phyloP scores from a whole-genome alignment of 495 filamentous ascomycete genomes.

The Bacidia gigantensis region DNA sequence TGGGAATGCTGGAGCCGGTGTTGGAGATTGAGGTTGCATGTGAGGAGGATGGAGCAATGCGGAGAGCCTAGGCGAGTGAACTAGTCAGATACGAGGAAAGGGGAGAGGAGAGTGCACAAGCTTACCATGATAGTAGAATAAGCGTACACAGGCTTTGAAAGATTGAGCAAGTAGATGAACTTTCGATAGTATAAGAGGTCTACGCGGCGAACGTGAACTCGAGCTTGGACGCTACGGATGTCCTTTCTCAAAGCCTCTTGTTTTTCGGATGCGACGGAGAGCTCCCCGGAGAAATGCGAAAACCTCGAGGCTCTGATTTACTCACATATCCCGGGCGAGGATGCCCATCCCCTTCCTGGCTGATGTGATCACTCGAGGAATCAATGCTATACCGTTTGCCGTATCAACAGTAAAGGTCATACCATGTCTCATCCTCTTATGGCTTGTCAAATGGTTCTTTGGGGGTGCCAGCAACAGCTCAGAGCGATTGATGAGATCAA shows the following conservation, averaged over 20 bases:
- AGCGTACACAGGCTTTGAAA: no score
- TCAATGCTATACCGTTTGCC: slow-evolving; percentile 50
- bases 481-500: slow-evolving; percentile 81
- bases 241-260: no score
- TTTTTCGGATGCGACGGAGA: no score
- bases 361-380: slow-evolving; percentile 47
- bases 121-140: slow-evolving; percentile 35
- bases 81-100: slow-evolving; percentile 16
- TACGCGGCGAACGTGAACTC: no score
- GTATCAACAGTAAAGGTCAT: slow-evolving; percentile 44
- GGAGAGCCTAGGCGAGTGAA: slow-evolving; percentile 60
- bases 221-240: no score
- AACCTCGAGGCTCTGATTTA: no score
- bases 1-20: slow-evolving; percentile 24
- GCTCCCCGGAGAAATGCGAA: no score
- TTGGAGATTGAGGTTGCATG: slow-evolving; percentile 41
- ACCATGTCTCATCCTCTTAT: slow-evolving; percentile 45
- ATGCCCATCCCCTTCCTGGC: slow-evolving; percentile 76
- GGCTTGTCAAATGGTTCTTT: slow-evolving; percentile 63
- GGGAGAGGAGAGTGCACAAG: slow-evolving; percentile 55
- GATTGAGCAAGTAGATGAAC: no score
- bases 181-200: no score
- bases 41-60: slow-evolving; percentile 56
- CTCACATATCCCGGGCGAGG: slow-evolving; percentile 8
- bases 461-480: slow-evolving; percentile 59